Evolutionary conservation across 1,284 basidiomycete species (phyloP).

Genomic region (Puccinia novopanici): DNA sequence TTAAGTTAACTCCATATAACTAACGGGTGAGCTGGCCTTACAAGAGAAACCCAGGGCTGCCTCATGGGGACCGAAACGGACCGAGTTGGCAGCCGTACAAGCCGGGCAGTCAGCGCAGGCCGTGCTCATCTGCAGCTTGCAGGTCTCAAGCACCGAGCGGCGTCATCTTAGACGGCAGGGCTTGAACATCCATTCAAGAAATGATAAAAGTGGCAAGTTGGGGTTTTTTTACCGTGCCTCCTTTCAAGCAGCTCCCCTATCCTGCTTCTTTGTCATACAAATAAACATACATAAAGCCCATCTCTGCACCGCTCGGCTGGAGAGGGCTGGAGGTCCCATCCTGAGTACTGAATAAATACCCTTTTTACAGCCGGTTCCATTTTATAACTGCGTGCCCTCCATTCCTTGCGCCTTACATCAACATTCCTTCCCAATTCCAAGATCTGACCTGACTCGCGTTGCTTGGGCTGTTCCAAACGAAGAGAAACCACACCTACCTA

Average conservation of each 20-base stretch:
- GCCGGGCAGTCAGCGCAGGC: neutral
- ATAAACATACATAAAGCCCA: neutral
- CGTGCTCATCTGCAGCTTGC: neutral
- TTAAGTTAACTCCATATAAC: too few species aligned
- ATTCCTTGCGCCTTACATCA: neutral
- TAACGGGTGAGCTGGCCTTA: too few species aligned
- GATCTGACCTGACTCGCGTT: constrained; percentile 11
- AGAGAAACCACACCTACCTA: constrained; percentile 9
- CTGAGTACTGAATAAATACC: neutral
- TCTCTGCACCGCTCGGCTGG: neutral
- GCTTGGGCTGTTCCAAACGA: neutral
- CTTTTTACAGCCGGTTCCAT: constrained; percentile 8
- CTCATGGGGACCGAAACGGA: neutral
- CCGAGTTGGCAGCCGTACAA: neutral
- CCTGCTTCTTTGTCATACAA: constrained; percentile 8
- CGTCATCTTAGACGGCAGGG: neutral
- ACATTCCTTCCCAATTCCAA: constrained; percentile 5
- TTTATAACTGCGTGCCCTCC: constrained; percentile 5
- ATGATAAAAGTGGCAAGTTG: constrained; percentile 27
- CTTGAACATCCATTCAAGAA: constrained; percentile 16
- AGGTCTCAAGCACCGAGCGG: neutral
- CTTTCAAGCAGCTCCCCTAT: constrained; percentile 28
- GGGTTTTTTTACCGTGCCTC: neutral
- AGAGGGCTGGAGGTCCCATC: neutral
- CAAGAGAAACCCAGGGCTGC: too few species aligned